Evolutionary conservation across 2,329 filamentous ascomycete species (phyloP).

Genomic region (Clonostachys rhizophaga): DNA sequence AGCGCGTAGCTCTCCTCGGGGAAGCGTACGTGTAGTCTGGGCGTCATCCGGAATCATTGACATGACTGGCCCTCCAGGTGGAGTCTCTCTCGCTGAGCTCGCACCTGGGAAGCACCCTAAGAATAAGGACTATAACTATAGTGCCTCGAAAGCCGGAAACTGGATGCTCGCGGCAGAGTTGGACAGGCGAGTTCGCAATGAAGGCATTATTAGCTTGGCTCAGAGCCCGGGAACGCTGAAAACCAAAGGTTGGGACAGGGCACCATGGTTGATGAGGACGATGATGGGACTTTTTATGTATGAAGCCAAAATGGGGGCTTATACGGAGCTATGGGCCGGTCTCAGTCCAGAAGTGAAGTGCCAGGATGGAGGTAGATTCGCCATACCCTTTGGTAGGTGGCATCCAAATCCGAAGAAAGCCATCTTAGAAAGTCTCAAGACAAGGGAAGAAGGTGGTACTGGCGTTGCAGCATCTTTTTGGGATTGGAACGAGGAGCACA

Average conservation of each 20-base stretch:
- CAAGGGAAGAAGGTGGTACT: not conserved
- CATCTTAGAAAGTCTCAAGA: not conserved
- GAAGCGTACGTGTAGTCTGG: not conserved
- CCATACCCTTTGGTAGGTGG: not conserved
- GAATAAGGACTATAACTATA: not conserved
- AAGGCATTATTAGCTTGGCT: constrained; percentile 18
- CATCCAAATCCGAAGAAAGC: not conserved
- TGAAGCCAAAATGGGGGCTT: not conserved
- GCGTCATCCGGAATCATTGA: not conserved
- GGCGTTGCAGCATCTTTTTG: not conserved
- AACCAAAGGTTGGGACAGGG: not conserved
- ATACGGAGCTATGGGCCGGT: not conserved
- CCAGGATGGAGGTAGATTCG: not conserved
- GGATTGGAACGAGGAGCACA: too few relatives aligned
- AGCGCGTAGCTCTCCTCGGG: not conserved
- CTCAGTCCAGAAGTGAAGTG: not conserved
- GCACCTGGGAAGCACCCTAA: too few relatives aligned
- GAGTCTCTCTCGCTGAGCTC: not conserved
- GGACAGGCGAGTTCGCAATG: constrained; percentile 13
- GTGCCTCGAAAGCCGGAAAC: constrained; percentile 24
- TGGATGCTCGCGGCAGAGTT: constrained; percentile 23
- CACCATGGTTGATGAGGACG: not conserved
- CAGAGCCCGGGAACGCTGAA: constrained; percentile 25
- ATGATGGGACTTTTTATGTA: not conserved
- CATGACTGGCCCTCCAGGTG: not conserved